These are phyloP conservation scores for Cavenderia fasciculata DNA, from an alignment of 78 protist species.

Conservation along the genomic window DNA sequence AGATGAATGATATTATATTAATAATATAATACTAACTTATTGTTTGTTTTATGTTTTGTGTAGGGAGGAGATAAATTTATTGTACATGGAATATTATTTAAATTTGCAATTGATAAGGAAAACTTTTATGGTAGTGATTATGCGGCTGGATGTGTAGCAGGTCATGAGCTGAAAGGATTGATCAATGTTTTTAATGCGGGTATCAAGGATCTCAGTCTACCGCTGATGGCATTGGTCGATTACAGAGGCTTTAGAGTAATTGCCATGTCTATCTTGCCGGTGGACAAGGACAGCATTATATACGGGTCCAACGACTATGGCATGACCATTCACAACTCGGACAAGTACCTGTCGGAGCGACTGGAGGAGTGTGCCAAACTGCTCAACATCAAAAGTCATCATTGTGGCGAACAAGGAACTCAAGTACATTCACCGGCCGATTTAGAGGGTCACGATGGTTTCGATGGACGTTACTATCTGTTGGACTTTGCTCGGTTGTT, in stretches of 20 bases:
- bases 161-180: conserved; percentile 72
- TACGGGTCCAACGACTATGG: conserved; percentile 81
- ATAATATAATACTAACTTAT: too few relatives aligned
- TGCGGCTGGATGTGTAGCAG: conserved; percentile 47
- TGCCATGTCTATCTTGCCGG: conserved; percentile 83
- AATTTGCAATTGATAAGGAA: conserved; percentile 77
- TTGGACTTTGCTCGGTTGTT: conserved; percentile 77
- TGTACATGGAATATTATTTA: conserved; percentile 69
- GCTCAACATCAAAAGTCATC: conserved; percentile 75
- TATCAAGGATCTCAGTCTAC: conserved; percentile 48
- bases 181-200: conserved; percentile 65
- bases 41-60: not conserved
- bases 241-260: conserved; percentile 79
- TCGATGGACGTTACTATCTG: conserved; percentile 75
- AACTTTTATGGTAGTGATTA: conserved; percentile 68
- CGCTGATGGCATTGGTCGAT: conserved; percentile 84
- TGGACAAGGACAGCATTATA: conserved; percentile 43
- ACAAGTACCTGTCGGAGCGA: not conserved
- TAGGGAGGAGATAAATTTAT: conserved; percentile 65
- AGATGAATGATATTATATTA: not conserved
- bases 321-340: conserved; percentile 52
- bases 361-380: conserved; percentile 35
- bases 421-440: conserved; percentile 57
- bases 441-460: conserved; percentile 71
- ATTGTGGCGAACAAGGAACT: conserved; percentile 48